Conservation (phyloP, 805 yeast genomes). For the Pichia cabralensis region DNA sequence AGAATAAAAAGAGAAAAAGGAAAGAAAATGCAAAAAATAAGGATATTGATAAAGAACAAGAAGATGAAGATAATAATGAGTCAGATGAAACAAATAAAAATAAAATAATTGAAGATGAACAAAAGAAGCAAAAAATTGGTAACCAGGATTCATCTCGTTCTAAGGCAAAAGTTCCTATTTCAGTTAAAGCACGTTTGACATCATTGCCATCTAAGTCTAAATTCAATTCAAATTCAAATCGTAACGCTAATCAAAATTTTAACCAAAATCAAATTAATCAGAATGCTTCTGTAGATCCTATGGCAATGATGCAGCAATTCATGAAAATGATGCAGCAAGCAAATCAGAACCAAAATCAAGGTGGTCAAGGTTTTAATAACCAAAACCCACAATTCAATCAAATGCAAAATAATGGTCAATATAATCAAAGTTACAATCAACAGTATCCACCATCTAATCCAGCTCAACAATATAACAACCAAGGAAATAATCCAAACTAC, state of each 20-base stretch:
- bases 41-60: not conserved
- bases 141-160: not conserved
- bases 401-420: too few species aligned
- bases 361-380: too few species aligned
- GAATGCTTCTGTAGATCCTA: too few species aligned
- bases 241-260: too few species aligned
- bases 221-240: too few species aligned
- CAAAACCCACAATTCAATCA: too few species aligned
- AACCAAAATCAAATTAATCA: too few species aligned
- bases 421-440: too few species aligned
- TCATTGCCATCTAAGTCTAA: slow-evolving; percentile 17
- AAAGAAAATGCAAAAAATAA: slow-evolving; percentile 17
- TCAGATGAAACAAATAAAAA: not conserved
- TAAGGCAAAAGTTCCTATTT: not conserved
- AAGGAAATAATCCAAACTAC: slow-evolving; percentile 8
- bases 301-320: slow-evolving; percentile 11
- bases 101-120: too few species aligned
- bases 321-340: slow-evolving; percentile 11
- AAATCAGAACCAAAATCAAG: too few species aligned
- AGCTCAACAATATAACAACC: slow-evolving; percentile 8
- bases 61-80: not conserved
- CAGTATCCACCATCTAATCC: too few species aligned
- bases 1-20: slow-evolving; percentile 50
- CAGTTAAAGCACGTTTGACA: slow-evolving; percentile 8
- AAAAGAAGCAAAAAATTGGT: not conserved